Evolutionary conservation across 2,329 filamentous ascomycete species (phyloP), one percentile per base, ranked within the genome.

Genomic region (Venturia oleaginea): DNA sequence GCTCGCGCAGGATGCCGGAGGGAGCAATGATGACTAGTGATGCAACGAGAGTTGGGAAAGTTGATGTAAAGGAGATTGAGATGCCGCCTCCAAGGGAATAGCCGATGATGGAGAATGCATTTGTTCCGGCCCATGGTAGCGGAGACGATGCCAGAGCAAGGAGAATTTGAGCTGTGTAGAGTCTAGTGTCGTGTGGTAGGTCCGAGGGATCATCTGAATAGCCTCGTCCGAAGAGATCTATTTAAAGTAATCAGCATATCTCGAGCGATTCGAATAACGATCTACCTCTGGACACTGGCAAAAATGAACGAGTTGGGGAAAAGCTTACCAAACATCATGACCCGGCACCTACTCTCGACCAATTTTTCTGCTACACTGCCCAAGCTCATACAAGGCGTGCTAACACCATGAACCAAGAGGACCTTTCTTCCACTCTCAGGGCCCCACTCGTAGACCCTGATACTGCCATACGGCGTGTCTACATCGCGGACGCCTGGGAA

Each of bases 51-150:
- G 83, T 75, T 0, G 89, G 84, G 70, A 91, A 90, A 71, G 85
- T 85, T 0, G 83, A 81, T 1, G 89, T 83, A 71, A 94, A 93
- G 24, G 85, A 81, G 11, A 85, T 86, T 0, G 84, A 82, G 48
- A 95, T 83, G 17, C 87, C 89, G 42, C 91, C 91, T 57, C 91
- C 91, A 0, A 96, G 80, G 0, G 88, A 92, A 74, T 94, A 95
- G 1, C 91, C 91, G 3, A 92, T 76, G 6, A 95, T 76, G 66
- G 86, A 84, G 73, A 94, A 93, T 62, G 79, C 80, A 54, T 73
- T 70, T 17, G 72, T 61, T 2, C 84, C 83, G 0, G 84, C 86
- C 89, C 89, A 92, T 17, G 84, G 69, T 2, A 93, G 76, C 0
- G 84, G 80, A 1, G 89, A 92, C 0, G 89, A 91, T 32, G 84